phyloP scores from a whole-genome alignment of 2,329 filamentous ascomycete species.

The Lizonia empirigonia region DNA sequence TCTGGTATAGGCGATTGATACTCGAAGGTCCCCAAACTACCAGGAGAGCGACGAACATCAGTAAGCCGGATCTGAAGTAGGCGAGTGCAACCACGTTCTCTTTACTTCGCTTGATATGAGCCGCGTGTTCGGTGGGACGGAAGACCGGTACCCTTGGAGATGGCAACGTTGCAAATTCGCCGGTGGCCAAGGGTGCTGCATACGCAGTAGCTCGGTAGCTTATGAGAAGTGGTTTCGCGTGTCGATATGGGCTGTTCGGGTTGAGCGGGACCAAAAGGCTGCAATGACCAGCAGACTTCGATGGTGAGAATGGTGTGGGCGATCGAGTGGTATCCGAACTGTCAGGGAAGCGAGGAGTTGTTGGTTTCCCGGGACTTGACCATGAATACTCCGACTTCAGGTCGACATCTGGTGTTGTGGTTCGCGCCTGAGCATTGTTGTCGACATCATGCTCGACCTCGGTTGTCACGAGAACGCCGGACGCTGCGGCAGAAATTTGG shows the following conservation, averaged over 20 bases:
- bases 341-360: neutral
- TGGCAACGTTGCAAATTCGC: neutral
- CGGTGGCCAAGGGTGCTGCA: slow-evolving; percentile 7
- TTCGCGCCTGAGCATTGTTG: slow-evolving; percentile 38
- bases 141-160: neutral
- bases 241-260: neutral
- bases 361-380: slow-evolving; percentile 32
- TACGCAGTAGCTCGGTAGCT: slow-evolving; percentile 21
- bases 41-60: slow-evolving; percentile 74
- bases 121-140: neutral
- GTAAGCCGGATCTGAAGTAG: slow-evolving; percentile 71
- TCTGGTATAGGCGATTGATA: slow-evolving; percentile 73
- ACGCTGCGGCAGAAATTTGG: slow-evolving; percentile 4
- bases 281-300: neutral
- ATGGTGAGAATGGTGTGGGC: neutral
- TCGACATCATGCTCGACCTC: slow-evolving; percentile 66
- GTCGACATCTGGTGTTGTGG: slow-evolving; percentile 13
- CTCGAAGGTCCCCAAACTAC: slow-evolving; percentile 71
- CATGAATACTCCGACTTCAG: slow-evolving; percentile 37
- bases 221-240: neutral
- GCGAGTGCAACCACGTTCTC: slow-evolving; percentile 64
- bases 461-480: slow-evolving; percentile 58
- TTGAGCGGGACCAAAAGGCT: neutral
- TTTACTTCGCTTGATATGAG: neutral
- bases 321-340: neutral